phyloP scores from a whole-genome alignment of 192 early-diverging fungal genomes.

The Chytriomyces sp. region DNA sequence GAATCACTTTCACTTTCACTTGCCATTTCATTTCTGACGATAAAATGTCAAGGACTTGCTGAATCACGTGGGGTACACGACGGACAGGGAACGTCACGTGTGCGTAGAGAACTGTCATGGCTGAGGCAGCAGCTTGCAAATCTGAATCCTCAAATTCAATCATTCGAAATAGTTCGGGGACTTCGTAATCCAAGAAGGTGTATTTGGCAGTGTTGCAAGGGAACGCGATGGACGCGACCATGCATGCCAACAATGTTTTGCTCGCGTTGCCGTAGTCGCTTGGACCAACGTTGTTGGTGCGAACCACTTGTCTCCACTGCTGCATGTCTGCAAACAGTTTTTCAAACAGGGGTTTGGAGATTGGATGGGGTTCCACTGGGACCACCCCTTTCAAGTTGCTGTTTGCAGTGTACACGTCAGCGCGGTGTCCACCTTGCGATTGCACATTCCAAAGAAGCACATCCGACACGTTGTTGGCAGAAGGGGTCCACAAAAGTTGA shows the following conservation, averaged over 20 bases:
- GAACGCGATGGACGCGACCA: slow-evolving; percentile 59
- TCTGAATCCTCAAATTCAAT: slow-evolving; percentile 77
- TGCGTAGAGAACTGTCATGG: slow-evolving; percentile 57
- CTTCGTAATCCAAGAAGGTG: slow-evolving; percentile 47
- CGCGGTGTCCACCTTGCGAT: not conserved
- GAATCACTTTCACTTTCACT: slow-evolving; percentile 75
- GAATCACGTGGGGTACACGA: slow-evolving; percentile 55
- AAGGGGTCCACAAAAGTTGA: slow-evolving; percentile 26
- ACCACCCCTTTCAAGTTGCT: slow-evolving; percentile 11
- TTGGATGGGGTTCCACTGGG: not conserved
- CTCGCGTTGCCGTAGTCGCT: slow-evolving; percentile 74
- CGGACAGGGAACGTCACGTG: slow-evolving; percentile 58
- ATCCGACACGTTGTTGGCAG: slow-evolving; percentile 30
- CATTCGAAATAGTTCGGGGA: slow-evolving; percentile 71
- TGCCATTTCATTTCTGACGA: slow-evolving; percentile 68
- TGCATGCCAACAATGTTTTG: slow-evolving; percentile 78
- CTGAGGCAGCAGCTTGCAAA: slow-evolving; percentile 62
- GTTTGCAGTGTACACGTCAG: not conserved
- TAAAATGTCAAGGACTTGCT: slow-evolving; percentile 62
- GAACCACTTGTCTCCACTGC: slow-evolving; percentile 3
- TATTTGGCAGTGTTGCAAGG: slow-evolving; percentile 62
- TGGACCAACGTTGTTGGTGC: slow-evolving; percentile 1
- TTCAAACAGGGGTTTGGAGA: not conserved
- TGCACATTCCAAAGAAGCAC: slow-evolving; percentile 15
- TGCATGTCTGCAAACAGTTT: slow-evolving; percentile 7